A percentile compares a stretch with the other conserved stretches of the same genome.
phyloP scores from a whole-genome alignment of 2,329 filamentous ascomycete species.

The Aspergillus candidus region DNA sequence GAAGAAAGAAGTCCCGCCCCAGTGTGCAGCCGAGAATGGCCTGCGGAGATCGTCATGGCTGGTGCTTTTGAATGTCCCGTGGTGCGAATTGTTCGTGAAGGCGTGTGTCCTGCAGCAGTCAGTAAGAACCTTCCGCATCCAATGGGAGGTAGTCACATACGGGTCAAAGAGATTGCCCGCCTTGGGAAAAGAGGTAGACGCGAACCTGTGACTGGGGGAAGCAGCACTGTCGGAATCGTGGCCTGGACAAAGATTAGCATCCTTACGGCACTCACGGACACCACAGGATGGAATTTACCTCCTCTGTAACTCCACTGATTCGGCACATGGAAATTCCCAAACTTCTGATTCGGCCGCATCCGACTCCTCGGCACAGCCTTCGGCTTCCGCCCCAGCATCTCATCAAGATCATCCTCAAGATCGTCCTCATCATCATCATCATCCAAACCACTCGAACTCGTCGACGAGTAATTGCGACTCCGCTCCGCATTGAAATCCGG shows the following conservation, averaged over 20 bases:
- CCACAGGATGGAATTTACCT: conserved; percentile 25
- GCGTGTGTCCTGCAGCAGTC: conserved; percentile 6
- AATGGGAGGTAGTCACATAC: conserved; percentile 4
- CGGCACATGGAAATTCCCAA: conserved; percentile 20
- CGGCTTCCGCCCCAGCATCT: conserved; percentile 23
- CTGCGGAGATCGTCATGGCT: conserved; percentile 31
- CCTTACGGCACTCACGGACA: background rate
- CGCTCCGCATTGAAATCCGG: conserved; percentile 33
- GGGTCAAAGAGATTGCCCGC: conserved; percentile 4
- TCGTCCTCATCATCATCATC: conserved; percentile 18
- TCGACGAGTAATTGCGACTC: conserved; percentile 29
- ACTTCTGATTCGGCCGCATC: conserved; percentile 26
- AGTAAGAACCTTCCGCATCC: conserved; percentile 5
- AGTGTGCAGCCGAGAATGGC: conserved; percentile 39
- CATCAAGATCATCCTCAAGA: too few relatives aligned
- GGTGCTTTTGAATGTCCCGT: conserved; percentile 25
- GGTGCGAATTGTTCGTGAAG: conserved; percentile 2
- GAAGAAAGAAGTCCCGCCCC: conserved; percentile 35
- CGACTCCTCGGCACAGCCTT: conserved; percentile 39
- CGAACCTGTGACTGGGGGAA: conserved; percentile 16
- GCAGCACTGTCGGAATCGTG: conserved; percentile 27
- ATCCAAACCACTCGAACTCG: conserved; percentile 36
- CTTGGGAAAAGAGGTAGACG: conserved; percentile 1
- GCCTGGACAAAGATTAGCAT: conserved; percentile 22
- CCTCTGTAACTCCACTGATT: conserved; percentile 19